Evolutionary conservation across 116 monocot genomes (phyloP), one percentile per base, ranked within the genome.

Genomic region (Papilionanthe hybrid): DNA sequence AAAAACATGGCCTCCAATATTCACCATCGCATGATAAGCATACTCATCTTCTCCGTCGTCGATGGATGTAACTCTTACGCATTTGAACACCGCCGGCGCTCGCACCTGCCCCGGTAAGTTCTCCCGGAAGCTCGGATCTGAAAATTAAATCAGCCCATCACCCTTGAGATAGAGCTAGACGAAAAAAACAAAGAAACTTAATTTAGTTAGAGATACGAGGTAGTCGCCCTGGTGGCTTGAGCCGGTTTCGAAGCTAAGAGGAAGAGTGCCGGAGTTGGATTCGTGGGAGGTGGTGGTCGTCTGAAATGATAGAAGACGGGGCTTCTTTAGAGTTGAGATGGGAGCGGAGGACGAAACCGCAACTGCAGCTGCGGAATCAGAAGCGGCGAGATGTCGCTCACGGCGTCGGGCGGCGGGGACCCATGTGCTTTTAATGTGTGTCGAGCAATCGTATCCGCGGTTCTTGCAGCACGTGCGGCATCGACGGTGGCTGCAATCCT

Each of bases 381-480:
- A 69, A 43, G 69, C 4, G 32, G 77, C 42, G 22, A 84, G 25
- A 78, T 90, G 90, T 43, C 97, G 88, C 76, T 97, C 98, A 0
- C 98, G 87, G 57, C 98, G 91, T 55, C 92, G 89, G 19, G 98
- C 87, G 63, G 98, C 94, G 41, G 98, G 93, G 48, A 98, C 94
- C 98, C 98, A 98, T 4, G 75, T 75, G 49, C 75, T 75, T 50
- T 50, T 75, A 4, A 75, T 28, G 49, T 75, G 75, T 13, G 98
- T 98, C 20, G 91, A 78, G 78, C 98, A 98, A 19, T 91, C 90
- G 81, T 88, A 93, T 22, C 90, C 90, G 19, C 94, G 88, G 84
- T 86, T 90, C 75, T 94, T 94, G 86, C 98, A 98, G 88, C 98
- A 98, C 19, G 93, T 94, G 29, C 98, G 85, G 86, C 98, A 98